These are phyloP conservation scores for Arabis hirsuta DNA, from an alignment of 345 rosid genomes.

Conservation along the genomic window DNA sequence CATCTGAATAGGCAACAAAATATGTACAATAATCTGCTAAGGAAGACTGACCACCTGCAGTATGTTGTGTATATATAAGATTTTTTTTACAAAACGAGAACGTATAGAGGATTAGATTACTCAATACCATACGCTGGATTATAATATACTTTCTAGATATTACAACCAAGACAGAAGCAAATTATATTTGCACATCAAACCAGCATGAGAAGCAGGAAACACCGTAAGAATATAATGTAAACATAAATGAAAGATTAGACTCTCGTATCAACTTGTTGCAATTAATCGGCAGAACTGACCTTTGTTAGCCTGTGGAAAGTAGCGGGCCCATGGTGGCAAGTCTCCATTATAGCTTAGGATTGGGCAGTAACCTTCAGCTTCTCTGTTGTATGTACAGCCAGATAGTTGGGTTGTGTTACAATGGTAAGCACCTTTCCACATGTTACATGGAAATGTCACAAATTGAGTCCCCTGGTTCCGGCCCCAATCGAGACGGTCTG, in stretches of 20 bases:
- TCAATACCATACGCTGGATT: background rate
- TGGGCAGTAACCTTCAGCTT: slow-evolving; percentile 99
- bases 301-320: slow-evolving; percentile 95
- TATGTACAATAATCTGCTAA: slow-evolving; percentile 97
- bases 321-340: slow-evolving; percentile 96
- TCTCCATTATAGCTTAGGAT: slow-evolving; percentile 90
- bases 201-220: slow-evolving; percentile 14
- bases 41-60: slow-evolving; percentile 97
- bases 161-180: background rate
- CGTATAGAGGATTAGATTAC: background rate
- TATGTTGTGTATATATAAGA: slow-evolving; percentile 14
- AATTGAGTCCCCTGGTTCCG: slow-evolving; percentile 92
- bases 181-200: background rate
- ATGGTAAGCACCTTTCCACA: slow-evolving; percentile 95
- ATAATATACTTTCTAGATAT: background rate
- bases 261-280: slow-evolving; percentile 1
- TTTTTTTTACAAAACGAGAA: slow-evolving; percentile 19
- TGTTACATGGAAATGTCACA: slow-evolving; percentile 90
- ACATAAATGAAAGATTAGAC: background rate
- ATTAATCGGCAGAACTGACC: slow-evolving; percentile 51
- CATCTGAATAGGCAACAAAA: slow-evolving; percentile 98
- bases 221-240: background rate
- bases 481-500: slow-evolving; percentile 98
- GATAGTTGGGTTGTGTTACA: slow-evolving; percentile 93
- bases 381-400: slow-evolving; percentile 98